Evolutionary conservation across 139 green algal species (phyloP).

Genomic region (Chlorella sp.): DNA sequence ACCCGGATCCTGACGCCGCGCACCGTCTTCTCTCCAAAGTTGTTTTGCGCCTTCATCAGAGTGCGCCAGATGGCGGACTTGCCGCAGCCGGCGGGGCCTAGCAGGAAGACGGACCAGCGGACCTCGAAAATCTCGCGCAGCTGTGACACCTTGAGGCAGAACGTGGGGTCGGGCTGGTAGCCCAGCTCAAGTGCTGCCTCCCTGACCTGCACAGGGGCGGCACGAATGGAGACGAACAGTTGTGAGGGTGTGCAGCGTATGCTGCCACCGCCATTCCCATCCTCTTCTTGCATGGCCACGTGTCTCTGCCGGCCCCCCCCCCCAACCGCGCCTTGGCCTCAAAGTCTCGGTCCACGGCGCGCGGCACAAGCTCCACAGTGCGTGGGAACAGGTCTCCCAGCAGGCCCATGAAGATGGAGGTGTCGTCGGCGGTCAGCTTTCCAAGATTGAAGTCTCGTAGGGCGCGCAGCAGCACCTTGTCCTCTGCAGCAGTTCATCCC

Average conservation of each 20-base stretch:
- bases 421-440: conserved; percentile 93
- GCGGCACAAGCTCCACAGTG: conserved; percentile 83
- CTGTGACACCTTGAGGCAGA: conserved; percentile 94
- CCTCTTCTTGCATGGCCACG: too few relatives aligned
- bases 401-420: conserved; percentile 92
- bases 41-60: conserved; percentile 85
- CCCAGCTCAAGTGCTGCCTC: conserved; percentile 83
- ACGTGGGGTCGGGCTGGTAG: conserved; percentile 89
- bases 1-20: not conserved
- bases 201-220: conserved; percentile 48
- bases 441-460: conserved; percentile 97
- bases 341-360: conserved; percentile 80
- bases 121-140: conserved; percentile 83
- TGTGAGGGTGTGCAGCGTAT: too few relatives aligned
- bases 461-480: conserved; percentile 84
- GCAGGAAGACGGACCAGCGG: conserved; percentile 94
- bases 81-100: conserved; percentile 90
- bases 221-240: not conserved
- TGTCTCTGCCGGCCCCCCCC: too few relatives aligned
- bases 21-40: conserved; percentile 77
- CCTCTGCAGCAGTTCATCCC: not conserved
- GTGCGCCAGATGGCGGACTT: conserved; percentile 95
- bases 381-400: conserved; percentile 95
- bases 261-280: too few relatives aligned
- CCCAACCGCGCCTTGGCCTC: conserved; percentile 67